These are phyloP conservation scores for Parachaetomium inaequale DNA, from an alignment of 495 filamentous ascomycete genomes.

Conservation along the genomic window DNA sequence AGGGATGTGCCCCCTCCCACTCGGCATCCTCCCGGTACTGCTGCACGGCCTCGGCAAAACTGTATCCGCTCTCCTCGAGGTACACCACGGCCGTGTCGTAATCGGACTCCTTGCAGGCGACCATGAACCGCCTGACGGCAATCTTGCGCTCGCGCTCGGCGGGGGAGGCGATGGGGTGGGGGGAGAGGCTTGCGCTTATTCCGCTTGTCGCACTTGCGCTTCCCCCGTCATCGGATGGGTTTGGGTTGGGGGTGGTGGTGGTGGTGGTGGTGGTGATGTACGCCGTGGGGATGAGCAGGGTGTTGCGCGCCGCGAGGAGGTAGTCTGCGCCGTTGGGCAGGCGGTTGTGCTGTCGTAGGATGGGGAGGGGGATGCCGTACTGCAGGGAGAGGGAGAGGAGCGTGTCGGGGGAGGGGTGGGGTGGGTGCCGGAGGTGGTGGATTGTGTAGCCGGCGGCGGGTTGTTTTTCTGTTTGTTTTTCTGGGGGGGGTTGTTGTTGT, in stretches of 20 bases:
- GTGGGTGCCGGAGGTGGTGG: slow-evolving; percentile 60
- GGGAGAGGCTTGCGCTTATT: slow-evolving; percentile 59
- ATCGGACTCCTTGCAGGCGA: slow-evolving; percentile 65
- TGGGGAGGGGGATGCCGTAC: slow-evolving; percentile 58
- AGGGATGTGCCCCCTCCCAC: slow-evolving; percentile 68
- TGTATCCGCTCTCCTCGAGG: slow-evolving; percentile 60
- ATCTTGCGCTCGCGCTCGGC: slow-evolving; percentile 63
- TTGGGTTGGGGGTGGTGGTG: slow-evolving; percentile 33
- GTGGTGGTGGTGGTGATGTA: slow-evolving; percentile 41
- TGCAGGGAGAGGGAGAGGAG: slow-evolving; percentile 61
- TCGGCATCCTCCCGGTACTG: slow-evolving; percentile 62
- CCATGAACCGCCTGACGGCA: slow-evolving; percentile 67
- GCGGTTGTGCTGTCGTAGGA: slow-evolving; percentile 58
- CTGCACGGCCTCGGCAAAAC: slow-evolving; percentile 58
- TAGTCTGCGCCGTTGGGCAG: slow-evolving; percentile 55
- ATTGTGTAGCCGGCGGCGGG: slow-evolving; percentile 42
- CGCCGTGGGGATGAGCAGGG: slow-evolving; percentile 62
- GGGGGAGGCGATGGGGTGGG: slow-evolving; percentile 62
- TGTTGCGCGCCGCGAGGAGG: slow-evolving; percentile 60
- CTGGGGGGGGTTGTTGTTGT: slow-evolving; percentile 15
- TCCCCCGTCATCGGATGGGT: too few species aligned
- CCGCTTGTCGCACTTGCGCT: slow-evolving; percentile 41
- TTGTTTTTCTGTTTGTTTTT: neutral
- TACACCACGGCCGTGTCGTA: slow-evolving; percentile 72
- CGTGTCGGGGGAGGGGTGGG: slow-evolving; percentile 43